A percentile compares a stretch with the other conserved stretches of the same genome.
These are phyloP conservation scores for Geotrichum citri-aurantii DNA, from an alignment of 1,139 yeast species.

Conservation along the genomic window DNA sequence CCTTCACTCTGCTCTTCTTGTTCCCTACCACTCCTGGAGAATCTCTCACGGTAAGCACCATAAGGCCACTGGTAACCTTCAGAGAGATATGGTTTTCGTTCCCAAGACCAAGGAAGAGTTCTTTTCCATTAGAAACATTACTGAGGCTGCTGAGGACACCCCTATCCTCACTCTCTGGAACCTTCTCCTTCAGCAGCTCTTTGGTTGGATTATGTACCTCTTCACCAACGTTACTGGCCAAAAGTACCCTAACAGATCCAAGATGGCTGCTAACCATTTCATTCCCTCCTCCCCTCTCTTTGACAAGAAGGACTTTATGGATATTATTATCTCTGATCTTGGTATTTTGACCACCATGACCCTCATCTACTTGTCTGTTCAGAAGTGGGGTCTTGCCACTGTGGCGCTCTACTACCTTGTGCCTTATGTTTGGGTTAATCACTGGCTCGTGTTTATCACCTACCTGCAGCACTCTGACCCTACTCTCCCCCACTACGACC, in stretches of 20 bases:
- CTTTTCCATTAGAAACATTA: slow-evolving; percentile 35
- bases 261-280: slow-evolving; percentile 54
- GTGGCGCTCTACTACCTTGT: slow-evolving; percentile 65
- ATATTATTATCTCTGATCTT: slow-evolving; percentile 62
- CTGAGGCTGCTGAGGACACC: slow-evolving; percentile 65
- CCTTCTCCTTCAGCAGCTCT: slow-evolving; percentile 63
- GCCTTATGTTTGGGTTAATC: slow-evolving; percentile 79
- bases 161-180: slow-evolving; percentile 56
- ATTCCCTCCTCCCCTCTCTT: slow-evolving; percentile 69
- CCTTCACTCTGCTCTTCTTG: slow-evolving; percentile 68
- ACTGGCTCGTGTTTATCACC: slow-evolving; percentile 84
- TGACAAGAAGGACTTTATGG: slow-evolving; percentile 64
- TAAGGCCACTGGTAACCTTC: slow-evolving; percentile 78
- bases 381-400: slow-evolving; percentile 57
- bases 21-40: slow-evolving; percentile 86
- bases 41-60: slow-evolving; percentile 79
- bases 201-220: slow-evolving; percentile 68
- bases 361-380: slow-evolving; percentile 58
- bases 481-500: slow-evolving; percentile 70
- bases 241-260: slow-evolving; percentile 49
- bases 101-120: slow-evolving; percentile 61
- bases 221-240: slow-evolving; percentile 75
- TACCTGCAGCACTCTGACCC: slow-evolving; percentile 83
- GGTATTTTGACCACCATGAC: slow-evolving; percentile 55
- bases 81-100: slow-evolving; percentile 77